A percentile compares a stretch with the other conserved stretches of the same genome.
These are phyloP conservation scores for Diaporthe humulicola DNA, from an alignment of 2,329 filamentous ascomycete genomes.

Conservation along the genomic window DNA sequence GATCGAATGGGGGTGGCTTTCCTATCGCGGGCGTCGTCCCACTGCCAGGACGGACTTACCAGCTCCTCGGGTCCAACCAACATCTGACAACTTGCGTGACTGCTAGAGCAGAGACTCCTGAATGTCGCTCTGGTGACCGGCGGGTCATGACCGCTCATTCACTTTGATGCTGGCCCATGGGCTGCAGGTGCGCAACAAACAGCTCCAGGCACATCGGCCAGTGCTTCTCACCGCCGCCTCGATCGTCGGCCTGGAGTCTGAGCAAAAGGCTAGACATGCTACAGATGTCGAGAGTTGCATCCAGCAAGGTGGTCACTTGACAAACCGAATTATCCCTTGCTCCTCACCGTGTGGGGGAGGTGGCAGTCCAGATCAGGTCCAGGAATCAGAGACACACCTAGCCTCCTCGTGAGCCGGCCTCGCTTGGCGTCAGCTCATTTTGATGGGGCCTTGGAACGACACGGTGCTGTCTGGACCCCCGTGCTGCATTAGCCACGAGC, in stretches of 20 bases:
- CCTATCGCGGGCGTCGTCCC: slow-evolving; percentile 22
- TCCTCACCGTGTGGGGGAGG: slow-evolving; percentile 9
- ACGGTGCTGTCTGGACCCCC: neutral
- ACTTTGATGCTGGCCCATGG: neutral
- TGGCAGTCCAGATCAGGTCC: slow-evolving; percentile 13
- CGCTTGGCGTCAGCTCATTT: slow-evolving; percentile 30
- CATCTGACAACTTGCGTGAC: neutral
- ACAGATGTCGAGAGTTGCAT: slow-evolving; percentile 3
- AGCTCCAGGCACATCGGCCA: neutral
- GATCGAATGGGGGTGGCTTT: slow-evolving; percentile 26
- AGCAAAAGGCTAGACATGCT: neutral
- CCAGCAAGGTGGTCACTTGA: neutral
- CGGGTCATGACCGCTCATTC: neutral
- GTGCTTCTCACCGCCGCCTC: neutral
- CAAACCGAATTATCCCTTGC: slow-evolving; percentile 21
- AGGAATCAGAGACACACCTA: slow-evolving; percentile 3
- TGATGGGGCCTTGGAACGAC: neutral
- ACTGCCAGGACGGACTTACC: slow-evolving; percentile 30
- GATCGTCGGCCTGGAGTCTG: neutral
- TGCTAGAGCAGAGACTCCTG: neutral
- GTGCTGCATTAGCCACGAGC: slow-evolving; percentile 17
- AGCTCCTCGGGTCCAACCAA: slow-evolving; percentile 24
- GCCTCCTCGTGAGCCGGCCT: slow-evolving; percentile 6
- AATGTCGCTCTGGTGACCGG: neutral
- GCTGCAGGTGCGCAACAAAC: neutral